A percentile compares a stretch with the other conserved stretches of the same genome.
phyloP scores from a whole-genome alignment of 208 protist genomes.

The Kentomonas sorsogonicus region DNA sequence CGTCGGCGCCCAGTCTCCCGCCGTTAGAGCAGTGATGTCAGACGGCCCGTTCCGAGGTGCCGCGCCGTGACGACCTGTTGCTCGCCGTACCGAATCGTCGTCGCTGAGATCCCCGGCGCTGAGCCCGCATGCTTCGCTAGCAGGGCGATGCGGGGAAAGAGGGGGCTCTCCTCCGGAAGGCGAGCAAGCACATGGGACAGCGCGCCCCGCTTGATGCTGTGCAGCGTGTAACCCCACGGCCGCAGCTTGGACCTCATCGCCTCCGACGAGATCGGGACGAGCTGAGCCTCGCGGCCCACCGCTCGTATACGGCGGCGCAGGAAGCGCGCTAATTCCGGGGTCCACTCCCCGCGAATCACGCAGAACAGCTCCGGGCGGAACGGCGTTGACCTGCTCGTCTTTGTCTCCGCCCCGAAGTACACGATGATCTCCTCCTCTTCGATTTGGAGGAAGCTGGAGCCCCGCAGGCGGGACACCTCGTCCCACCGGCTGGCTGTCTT shows the following conservation, averaged over 20 bases:
- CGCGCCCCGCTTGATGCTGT: slow-evolving; percentile 21
- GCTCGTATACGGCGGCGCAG: no score
- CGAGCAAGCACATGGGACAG: slow-evolving; percentile 7
- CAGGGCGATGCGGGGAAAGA: slow-evolving; percentile 4
- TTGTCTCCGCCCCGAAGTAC: slow-evolving; percentile 12
- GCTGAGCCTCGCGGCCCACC: no score
- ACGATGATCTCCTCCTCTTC: slow-evolving; percentile 6
- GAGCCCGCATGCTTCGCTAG: slow-evolving; percentile 15
- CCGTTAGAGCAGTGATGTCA: slow-evolving; percentile 15
- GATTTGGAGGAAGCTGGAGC: not conserved
- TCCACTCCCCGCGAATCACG: slow-evolving; percentile 6
- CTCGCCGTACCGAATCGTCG: slow-evolving; percentile 15
- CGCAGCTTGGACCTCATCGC: slow-evolving; percentile 6
- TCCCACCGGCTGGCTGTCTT: slow-evolving; percentile 18
- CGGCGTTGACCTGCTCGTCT: slow-evolving; percentile 7
- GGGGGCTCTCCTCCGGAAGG: not conserved
- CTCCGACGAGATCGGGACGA: no score
- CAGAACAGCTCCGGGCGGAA: slow-evolving; percentile 14
- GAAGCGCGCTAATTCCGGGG: no score
- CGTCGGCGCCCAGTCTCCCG: slow-evolving; percentile 10
- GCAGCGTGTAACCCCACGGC: slow-evolving; percentile 12
- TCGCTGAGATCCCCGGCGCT: not conserved
- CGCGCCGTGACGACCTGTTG: slow-evolving; percentile 4
- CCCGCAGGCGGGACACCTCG: slow-evolving; percentile 1
- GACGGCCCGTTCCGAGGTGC: slow-evolving; percentile 11